These are phyloP conservation scores for Priceomyces fermenticarens DNA, from an alignment of 805 yeast species.

Conservation along the genomic window DNA sequence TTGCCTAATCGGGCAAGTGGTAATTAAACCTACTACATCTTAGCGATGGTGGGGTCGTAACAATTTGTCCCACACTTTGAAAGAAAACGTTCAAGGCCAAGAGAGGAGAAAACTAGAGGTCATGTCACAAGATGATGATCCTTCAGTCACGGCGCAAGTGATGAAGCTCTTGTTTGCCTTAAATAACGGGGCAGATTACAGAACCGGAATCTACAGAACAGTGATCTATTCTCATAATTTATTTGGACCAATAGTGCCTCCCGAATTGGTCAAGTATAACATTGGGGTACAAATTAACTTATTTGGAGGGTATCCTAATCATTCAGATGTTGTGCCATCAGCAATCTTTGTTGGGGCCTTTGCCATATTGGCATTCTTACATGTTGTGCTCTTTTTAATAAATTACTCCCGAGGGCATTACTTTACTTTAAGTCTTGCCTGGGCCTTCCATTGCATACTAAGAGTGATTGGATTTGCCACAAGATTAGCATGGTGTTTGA, in stretches of 20 bases:
- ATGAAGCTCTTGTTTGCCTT: conserved; percentile 17
- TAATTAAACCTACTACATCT: too few relatives aligned
- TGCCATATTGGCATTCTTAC: conserved; percentile 43
- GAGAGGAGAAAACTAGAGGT: too few relatives aligned
- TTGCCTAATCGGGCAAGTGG: too few relatives aligned
- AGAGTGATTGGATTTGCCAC: conserved; percentile 58
- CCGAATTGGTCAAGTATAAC: conserved; percentile 32
- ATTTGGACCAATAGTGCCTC: conserved; percentile 34
- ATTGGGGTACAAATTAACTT: conserved; percentile 42
- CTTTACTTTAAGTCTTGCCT: conserved; percentile 53
- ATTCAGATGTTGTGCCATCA: conserved; percentile 57
- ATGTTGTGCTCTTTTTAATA: conserved; percentile 42
- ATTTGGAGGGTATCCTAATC: conserved; percentile 60
- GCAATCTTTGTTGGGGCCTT: conserved; percentile 57
- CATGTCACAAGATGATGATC: not conserved
- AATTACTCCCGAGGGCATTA: conserved; percentile 57
- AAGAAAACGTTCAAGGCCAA: too few relatives aligned
- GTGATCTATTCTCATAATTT: conserved; percentile 24
- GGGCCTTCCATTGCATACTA: conserved; percentile 50
- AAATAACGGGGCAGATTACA: conserved; percentile 22
- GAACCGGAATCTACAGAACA: conserved; percentile 25
- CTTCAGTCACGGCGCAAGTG: conserved; percentile 23
- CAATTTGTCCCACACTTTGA: too few relatives aligned
- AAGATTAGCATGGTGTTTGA: conserved; percentile 57
- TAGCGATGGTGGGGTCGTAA: too few relatives aligned